Percentiles rank a stretch among this genome's conserved stretches.
Evolutionary conservation across 2,329 filamentous ascomycete genomes (phyloP).

Genomic region (Botryotinia narcissicola): DNA sequence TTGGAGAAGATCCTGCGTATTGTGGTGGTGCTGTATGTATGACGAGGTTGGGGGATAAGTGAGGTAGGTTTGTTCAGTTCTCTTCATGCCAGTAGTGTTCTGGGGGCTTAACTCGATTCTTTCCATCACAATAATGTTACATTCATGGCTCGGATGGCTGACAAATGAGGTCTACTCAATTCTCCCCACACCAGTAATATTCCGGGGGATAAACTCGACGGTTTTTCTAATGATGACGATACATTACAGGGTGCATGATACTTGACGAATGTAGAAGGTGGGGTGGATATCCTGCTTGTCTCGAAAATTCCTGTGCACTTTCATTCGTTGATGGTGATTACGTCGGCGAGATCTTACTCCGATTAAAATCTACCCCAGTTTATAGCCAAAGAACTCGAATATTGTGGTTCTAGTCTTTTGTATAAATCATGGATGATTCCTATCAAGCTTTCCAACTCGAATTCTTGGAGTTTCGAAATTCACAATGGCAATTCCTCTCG

Average conservation of each 20-base stretch:
- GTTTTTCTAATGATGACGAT: not conserved
- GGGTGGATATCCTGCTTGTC: not conserved
- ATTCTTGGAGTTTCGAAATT: not conserved
- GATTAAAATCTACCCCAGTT: not conserved
- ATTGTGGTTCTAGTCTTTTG: not conserved
- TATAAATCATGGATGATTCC: not conserved
- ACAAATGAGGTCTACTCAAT: no score
- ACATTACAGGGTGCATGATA: not conserved
- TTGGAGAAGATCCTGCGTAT: not conserved
- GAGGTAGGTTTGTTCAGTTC: not conserved
- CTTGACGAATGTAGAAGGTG: not conserved
- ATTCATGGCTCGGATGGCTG: no score
- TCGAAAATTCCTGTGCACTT: not conserved
- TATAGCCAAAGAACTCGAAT: not conserved
- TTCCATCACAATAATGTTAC: no score
- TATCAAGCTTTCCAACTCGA: not conserved
- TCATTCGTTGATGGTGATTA: not conserved
- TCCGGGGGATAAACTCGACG: not conserved
- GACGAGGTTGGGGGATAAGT: not conserved
- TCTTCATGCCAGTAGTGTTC: no score
- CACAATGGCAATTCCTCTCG: not conserved
- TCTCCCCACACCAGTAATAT: no score
- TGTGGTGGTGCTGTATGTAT: not conserved
- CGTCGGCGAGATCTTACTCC: not conserved
- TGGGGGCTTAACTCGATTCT: no score